Percentiles rank a stretch among this genome's conserved stretches.
Evolutionary conservation across 2,329 filamentous ascomycete species (phyloP).

Genomic region (Zalaria sp.): DNA sequence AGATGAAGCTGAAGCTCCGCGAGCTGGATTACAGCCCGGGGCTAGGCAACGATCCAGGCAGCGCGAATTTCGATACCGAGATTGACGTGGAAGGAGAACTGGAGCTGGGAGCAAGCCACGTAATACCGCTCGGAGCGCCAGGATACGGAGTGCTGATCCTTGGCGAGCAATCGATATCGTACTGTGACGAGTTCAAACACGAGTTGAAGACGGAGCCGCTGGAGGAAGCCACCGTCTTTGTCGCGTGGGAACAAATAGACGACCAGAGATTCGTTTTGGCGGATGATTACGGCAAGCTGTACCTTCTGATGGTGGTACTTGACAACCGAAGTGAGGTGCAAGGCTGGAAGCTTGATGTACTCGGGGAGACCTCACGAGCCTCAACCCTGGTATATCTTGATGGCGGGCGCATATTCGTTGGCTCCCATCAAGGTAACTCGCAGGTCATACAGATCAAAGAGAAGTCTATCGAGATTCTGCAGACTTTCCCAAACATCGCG

Average conservation of each 20-base stretch:
- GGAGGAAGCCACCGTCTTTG: slow-evolving; percentile 67
- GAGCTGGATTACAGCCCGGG: slow-evolving; percentile 38
- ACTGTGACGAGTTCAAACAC: slow-evolving; percentile 62
- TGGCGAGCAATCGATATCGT: slow-evolving; percentile 58
- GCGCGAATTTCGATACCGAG: slow-evolving; percentile 39
- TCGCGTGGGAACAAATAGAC: slow-evolving; percentile 82
- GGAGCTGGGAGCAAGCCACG: slow-evolving; percentile 45
- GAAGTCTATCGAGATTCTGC: slow-evolving; percentile 51
- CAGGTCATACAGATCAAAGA: slow-evolving; percentile 58
- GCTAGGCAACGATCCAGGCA: slow-evolving; percentile 25
- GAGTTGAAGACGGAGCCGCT: slow-evolving; percentile 51
- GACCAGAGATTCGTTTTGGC: slow-evolving; percentile 72
- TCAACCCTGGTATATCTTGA: slow-evolving; percentile 67
- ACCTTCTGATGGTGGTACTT: slow-evolving; percentile 67
- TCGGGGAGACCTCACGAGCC: slow-evolving; percentile 61
- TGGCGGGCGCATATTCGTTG: slow-evolving; percentile 63
- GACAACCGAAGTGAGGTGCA: slow-evolving; percentile 51
- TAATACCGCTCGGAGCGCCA: slow-evolving; percentile 47
- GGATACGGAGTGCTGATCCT: slow-evolving; percentile 35
- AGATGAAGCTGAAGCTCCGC: slow-evolving; percentile 39
- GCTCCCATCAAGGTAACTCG: slow-evolving; percentile 85
- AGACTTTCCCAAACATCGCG: slow-evolving; percentile 71
- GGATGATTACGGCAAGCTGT: slow-evolving; percentile 79
- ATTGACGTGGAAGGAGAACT: slow-evolving; percentile 37
- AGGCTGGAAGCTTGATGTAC: slow-evolving; percentile 53